Conservation (phyloP, 1,284 basidiomycete species). For the Malassezia equina region DNA sequence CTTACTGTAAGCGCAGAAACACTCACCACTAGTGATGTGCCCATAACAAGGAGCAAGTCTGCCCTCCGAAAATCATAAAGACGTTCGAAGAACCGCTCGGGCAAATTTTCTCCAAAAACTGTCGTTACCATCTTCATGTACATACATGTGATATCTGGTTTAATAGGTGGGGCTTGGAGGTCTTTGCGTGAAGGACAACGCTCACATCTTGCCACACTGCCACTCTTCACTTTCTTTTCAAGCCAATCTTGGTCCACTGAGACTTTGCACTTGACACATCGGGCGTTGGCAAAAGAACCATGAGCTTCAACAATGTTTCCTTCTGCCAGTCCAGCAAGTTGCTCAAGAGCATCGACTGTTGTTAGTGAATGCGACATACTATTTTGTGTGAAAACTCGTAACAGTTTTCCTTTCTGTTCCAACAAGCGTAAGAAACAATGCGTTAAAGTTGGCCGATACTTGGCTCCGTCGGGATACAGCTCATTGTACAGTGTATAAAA, state of each 20-base stretch:
- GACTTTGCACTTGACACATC: slow-evolving; percentile 32
- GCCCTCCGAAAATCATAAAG: slow-evolving; percentile 53
- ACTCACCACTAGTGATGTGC: slow-evolving; percentile 64
- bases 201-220: slow-evolving; percentile 35
- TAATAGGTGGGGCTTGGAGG: slow-evolving; percentile 27
- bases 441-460: slow-evolving; percentile 72
- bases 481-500: slow-evolving; percentile 57
- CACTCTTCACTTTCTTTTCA: slow-evolving; percentile 23
- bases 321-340: slow-evolving; percentile 66
- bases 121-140: neutral
- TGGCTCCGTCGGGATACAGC: slow-evolving; percentile 65
- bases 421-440: slow-evolving; percentile 82
- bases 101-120: slow-evolving; percentile 45
- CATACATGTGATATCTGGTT: slow-evolving; percentile 46
- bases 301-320: slow-evolving; percentile 82
- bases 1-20: neutral
- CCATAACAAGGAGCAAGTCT: slow-evolving; percentile 80
- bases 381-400: slow-evolving; percentile 67
- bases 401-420: slow-evolving; percentile 58
- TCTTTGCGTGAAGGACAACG: slow-evolving; percentile 15
- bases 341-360: slow-evolving; percentile 77
- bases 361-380: slow-evolving; percentile 6
- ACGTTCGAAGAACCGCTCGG: slow-evolving; percentile 35
- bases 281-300: slow-evolving; percentile 55
- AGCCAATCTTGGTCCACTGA: slow-evolving; percentile 32